These are phyloP conservation scores for Coemansia sp. DNA, from an alignment of 192 early-diverging fungal genomes.

Conservation along the genomic window DNA sequence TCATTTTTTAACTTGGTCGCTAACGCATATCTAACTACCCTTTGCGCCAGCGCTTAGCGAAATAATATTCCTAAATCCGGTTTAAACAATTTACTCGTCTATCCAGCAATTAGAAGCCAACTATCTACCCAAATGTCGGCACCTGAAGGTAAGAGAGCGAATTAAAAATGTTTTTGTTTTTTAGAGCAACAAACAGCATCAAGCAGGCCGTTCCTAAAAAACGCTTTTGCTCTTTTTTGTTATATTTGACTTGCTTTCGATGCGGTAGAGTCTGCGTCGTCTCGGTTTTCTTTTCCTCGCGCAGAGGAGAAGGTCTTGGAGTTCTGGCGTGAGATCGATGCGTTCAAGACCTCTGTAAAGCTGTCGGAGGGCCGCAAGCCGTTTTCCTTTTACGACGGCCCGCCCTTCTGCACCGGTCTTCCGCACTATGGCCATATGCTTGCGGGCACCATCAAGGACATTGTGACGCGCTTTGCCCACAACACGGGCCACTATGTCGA, in stretches of 20 bases:
- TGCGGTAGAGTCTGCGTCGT: constrained; percentile 14
- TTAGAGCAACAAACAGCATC: not conserved
- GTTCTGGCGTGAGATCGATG: constrained; percentile 98
- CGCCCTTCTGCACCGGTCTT: constrained; percentile 96
- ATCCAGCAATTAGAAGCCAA: not conserved
- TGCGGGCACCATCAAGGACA: constrained; percentile 99
- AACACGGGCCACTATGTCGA: constrained; percentile 96
- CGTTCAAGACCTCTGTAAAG: constrained; percentile 86
- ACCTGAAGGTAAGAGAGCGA: constrained; percentile 11
- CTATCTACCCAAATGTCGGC: constrained; percentile 2
- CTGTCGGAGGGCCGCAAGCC: constrained; percentile 82
- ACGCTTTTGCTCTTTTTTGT: not conserved
- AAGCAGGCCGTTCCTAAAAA: not conserved
- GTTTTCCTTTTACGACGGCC: constrained; percentile 97
- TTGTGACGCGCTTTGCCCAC: constrained; percentile 94
- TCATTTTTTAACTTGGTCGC: no score
- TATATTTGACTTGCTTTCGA: no score
- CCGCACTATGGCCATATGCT: constrained; percentile 99
- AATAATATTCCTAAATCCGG: no score
- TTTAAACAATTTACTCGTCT: not conserved
- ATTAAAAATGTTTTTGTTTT: not conserved
- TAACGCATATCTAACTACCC: no score
- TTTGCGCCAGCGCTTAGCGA: no score
- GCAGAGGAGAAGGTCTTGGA: constrained; percentile 91
- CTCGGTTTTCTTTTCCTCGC: constrained; percentile 79